phyloP scores from a whole-genome alignment of 257 asterid species.

The Ehretia macrophylla region DNA sequence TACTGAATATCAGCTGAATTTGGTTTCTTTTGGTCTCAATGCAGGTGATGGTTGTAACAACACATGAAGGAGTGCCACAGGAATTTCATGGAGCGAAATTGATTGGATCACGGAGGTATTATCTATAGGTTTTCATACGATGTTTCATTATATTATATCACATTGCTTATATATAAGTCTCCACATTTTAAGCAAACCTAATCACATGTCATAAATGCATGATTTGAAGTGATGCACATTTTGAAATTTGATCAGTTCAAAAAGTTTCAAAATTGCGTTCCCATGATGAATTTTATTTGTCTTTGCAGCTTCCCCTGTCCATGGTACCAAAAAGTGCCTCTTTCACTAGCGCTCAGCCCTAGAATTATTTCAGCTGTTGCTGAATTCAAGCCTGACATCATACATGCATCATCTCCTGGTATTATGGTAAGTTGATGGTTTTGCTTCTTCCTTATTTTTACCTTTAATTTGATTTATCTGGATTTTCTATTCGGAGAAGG shows the following conservation, averaged over 20 bases:
- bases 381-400: constrained; percentile 88
- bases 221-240: background rate
- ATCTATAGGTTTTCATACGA: background rate
- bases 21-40: constrained; percentile 15
- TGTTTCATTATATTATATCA: background rate
- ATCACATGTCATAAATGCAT: background rate
- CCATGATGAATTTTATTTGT: background rate
- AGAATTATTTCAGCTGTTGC: constrained; percentile 94
- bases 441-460: constrained; percentile 9
- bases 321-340: constrained; percentile 83
- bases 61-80: constrained; percentile 96
- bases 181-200: too few relatives aligned
- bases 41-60: constrained; percentile 98
- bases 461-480: background rate
- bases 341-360: constrained; percentile 97
- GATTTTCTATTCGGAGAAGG: background rate
- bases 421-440: constrained; percentile 57
- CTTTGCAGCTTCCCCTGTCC: constrained; percentile 88
- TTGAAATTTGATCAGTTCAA: background rate
- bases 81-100: constrained; percentile 95
- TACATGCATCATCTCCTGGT: constrained; percentile 99
- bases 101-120: constrained; percentile 88
- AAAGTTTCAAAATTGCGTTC: too few relatives aligned
- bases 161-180: too few relatives aligned
- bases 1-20: constrained; percentile 3